Evolutionary conservation across 306 rosid species (phyloP).

Genomic region (Gillenia trifoliata): DNA sequence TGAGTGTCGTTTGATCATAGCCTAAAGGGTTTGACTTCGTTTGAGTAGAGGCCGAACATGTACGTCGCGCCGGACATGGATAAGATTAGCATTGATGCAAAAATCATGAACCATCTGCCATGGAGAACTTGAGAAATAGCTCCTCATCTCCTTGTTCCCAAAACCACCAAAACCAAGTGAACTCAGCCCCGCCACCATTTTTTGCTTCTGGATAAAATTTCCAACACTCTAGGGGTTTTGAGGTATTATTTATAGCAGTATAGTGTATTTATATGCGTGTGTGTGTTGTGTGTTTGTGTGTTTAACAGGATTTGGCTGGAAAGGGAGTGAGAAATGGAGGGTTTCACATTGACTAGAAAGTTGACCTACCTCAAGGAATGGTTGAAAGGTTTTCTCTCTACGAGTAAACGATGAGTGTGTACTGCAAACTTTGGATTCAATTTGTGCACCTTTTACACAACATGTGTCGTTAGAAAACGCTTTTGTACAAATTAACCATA

Average conservation of each 20-base stretch:
- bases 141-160: slow-evolving; percentile 14
- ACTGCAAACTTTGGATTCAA: neutral
- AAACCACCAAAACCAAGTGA: neutral
- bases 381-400: neutral
- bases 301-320: neutral
- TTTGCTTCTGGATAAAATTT: neutral
- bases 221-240: neutral
- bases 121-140: slow-evolving; percentile 30
- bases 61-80: slow-evolving; percentile 63
- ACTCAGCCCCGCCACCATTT: slow-evolving; percentile 26
- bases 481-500: neutral
- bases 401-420: too few relatives aligned
- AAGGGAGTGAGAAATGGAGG: neutral
- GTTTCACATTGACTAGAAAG: slow-evolving; percentile 1
- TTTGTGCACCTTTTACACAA: neutral
- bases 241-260: neutral
- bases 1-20: slow-evolving; percentile 71
- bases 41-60: slow-evolving; percentile 57
- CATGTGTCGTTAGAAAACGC: neutral
- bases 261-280: too few relatives aligned
- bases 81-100: slow-evolving; percentile 61
- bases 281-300: neutral
- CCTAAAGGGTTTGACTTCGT: slow-evolving; percentile 51
- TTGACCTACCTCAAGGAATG: neutral
- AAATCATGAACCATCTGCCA: slow-evolving; percentile 71